Base-by-base conservation (phyloP, 2,329 filamentous ascomycete genomes). In the Fusarium nanum region DNA sequence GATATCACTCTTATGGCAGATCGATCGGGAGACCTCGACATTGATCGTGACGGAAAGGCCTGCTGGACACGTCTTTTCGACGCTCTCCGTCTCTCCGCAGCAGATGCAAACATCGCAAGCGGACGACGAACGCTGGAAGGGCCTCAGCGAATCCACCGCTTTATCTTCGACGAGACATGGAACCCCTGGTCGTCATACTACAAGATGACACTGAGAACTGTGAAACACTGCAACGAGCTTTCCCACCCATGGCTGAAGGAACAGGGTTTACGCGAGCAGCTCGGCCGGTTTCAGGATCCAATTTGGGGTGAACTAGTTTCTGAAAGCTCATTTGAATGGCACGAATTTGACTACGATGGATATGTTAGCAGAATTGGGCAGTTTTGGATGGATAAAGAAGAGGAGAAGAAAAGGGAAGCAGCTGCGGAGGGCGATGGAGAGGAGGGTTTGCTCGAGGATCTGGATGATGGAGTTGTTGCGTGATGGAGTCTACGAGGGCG, bases 151-250 rank as follows among this genome's bases (percentile, higher is more conserved):
- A 37, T 37, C 16, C 34, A 37, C 9, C 16, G 34, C 9, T 37
- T 37, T n/a, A 11, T n/a, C 1, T 4, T 37, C 9, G 5, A n/a
- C 3, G 16, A 37, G 16, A 11, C 5, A n/a, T 3, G 5, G 1
- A 37, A 37, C 16, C 34, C 34, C 34, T 37, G 34, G 34, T 4
- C 5, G 5, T 0, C 5, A 11, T 37, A 6, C 16, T 37, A 37
- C 16, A 6, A n/a, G 3, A 11, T 18, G 34, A 2, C 9, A 2
- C 2, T 37, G 5, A 2, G 6, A 2, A 37, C 18, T 6, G 0
- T 6, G 16, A n/a, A 3, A 4, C 10, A n/a, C 34, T 4, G 34
- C 2, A 37, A 10, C 5, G 34, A 37, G 16, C 9, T n/a, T n/a
- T n/a, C 34, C 3, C 3, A 11, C 16, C 34, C 34, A 1, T 37